A percentile compares a stretch with the other conserved stretches of the same genome.
Evolutionary conservation across 768 basidiomycete species (phyloP).

Genomic region (Hydnomerulius pinastri): DNA sequence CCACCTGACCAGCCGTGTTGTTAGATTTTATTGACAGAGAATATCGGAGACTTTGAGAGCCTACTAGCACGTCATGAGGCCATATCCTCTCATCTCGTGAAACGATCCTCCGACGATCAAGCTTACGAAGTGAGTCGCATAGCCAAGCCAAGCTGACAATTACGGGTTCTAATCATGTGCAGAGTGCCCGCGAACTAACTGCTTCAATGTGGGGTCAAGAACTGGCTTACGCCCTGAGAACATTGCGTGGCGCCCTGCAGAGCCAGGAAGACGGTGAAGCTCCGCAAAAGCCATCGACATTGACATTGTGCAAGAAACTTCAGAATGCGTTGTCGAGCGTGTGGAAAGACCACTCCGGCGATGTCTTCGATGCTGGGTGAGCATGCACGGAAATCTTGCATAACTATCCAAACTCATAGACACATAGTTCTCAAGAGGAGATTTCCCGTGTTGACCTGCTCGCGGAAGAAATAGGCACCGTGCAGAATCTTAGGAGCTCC

Average conservation of each 20-base stretch:
- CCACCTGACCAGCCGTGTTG: neutral
- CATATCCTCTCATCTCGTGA: constrained; percentile 66
- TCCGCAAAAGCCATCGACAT: constrained; percentile 7
- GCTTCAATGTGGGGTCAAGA: constrained; percentile 83
- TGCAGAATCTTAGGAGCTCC: constrained; percentile 74
- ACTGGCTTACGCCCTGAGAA: constrained; percentile 66
- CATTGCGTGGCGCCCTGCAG: constrained; percentile 52
- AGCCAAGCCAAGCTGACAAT: neutral
- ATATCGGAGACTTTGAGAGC: constrained; percentile 54
- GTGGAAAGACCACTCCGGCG: constrained; percentile 68
- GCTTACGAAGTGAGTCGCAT: constrained; percentile 66
- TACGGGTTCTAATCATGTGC: constrained; percentile 3
- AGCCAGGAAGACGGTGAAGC: constrained; percentile 40
- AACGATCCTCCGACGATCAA: constrained; percentile 76
- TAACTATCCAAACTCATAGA: constrained; percentile 2
- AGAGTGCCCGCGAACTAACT: constrained; percentile 82
- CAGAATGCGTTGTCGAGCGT: constrained; percentile 67
- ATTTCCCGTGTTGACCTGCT: constrained; percentile 64
- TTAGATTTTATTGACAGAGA: constrained; percentile 55
- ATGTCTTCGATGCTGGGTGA: constrained; percentile 85
- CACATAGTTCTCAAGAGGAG: constrained; percentile 69
- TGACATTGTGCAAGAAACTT: constrained; percentile 54
- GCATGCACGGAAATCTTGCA: constrained; percentile 15
- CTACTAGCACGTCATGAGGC: constrained; percentile 65
- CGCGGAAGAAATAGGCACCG: constrained; percentile 73